phyloP scores from a whole-genome alignment of 2,329 filamentous ascomycete species.

The Rasamsonia emersonii region DNA sequence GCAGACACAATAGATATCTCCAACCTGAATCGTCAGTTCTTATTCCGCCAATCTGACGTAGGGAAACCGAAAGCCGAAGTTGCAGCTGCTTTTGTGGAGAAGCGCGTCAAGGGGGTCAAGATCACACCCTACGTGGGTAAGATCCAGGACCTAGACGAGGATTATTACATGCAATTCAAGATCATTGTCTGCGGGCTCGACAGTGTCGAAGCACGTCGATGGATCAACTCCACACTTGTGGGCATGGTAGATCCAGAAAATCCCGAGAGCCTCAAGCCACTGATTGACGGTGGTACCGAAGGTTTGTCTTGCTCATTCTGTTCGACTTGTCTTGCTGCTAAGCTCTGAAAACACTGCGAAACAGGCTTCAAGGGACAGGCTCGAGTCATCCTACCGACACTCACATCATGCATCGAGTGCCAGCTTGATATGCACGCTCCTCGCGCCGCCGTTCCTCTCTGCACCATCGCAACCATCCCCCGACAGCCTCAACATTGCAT shows the following conservation, averaged over 20 bases:
- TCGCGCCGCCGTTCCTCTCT: conserved; percentile 91
- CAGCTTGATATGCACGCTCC: conserved; percentile 98
- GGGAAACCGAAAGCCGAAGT: conserved; percentile 91
- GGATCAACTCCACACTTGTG: conserved; percentile 94
- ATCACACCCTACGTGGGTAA: conserved; percentile 91
- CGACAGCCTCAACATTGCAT: conserved; percentile 96
- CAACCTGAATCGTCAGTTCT: conserved; percentile 93
- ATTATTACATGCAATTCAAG: conserved; percentile 96
- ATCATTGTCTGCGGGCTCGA: conserved; percentile 90
- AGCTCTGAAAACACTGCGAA: no score
- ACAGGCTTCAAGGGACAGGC: conserved; percentile 92
- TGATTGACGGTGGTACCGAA: conserved; percentile 95
- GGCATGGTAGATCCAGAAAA: conserved; percentile 80
- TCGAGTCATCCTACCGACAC: conserved; percentile 79
- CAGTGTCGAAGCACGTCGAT: conserved; percentile 93
- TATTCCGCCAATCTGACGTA: conserved; percentile 86
- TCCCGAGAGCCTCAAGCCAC: conserved; percentile 77
- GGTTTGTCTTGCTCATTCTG: conserved; percentile 35
- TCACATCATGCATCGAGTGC: conserved; percentile 96
- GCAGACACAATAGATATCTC: conserved; percentile 95
- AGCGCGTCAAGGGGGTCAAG: conserved; percentile 76
- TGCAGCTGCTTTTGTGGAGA: conserved; percentile 84
- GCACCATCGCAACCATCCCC: conserved; percentile 91
- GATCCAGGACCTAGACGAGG: conserved; percentile 94
- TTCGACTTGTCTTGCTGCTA: conserved; percentile 9